These are phyloP conservation scores for Ogataea parapolymorpha DNA, from an alignment of 805 yeast species.

Conservation along the genomic window DNA sequence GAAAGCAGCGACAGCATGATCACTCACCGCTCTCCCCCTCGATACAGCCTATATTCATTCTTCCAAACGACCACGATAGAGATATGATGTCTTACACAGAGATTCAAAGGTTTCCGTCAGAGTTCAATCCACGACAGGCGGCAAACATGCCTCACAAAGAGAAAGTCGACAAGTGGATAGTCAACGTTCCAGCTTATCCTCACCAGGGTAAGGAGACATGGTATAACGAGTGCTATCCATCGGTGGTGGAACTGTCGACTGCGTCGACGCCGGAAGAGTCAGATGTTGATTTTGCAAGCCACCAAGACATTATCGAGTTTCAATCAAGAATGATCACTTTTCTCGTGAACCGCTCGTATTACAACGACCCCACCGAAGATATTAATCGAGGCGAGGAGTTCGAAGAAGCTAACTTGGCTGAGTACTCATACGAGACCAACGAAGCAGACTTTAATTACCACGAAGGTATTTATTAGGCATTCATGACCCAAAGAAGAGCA, in stretches of 20 bases:
- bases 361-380: constrained; percentile 24
- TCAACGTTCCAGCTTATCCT: constrained; percentile 48
- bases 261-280: constrained; percentile 22
- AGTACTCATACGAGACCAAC: constrained; percentile 19
- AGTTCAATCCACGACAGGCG: constrained; percentile 60
- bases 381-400: constrained; percentile 21
- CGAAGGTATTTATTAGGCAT: constrained; percentile 16
- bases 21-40: constrained; percentile 14
- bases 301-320: constrained; percentile 46
- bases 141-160: constrained; percentile 63
- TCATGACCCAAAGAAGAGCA: background rate
- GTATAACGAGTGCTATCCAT: constrained; percentile 50
- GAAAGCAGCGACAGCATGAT: constrained; percentile 16
- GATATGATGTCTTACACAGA: constrained; percentile 10
- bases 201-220: constrained; percentile 26
- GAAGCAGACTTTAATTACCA: constrained; percentile 20
- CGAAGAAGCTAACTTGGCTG: constrained; percentile 17
- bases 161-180: constrained; percentile 65
- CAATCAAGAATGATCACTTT: constrained; percentile 53
- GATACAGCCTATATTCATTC: constrained; percentile 16
- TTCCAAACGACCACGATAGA: constrained; percentile 15
- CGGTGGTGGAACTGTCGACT: constrained; percentile 34
- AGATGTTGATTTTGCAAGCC: constrained; percentile 34
- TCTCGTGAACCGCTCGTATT: constrained; percentile 40
- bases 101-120: constrained; percentile 37